Base-by-base conservation (phyloP, 2,329 filamentous ascomycete genomes). In the Botrytis paeoniae region DNA sequence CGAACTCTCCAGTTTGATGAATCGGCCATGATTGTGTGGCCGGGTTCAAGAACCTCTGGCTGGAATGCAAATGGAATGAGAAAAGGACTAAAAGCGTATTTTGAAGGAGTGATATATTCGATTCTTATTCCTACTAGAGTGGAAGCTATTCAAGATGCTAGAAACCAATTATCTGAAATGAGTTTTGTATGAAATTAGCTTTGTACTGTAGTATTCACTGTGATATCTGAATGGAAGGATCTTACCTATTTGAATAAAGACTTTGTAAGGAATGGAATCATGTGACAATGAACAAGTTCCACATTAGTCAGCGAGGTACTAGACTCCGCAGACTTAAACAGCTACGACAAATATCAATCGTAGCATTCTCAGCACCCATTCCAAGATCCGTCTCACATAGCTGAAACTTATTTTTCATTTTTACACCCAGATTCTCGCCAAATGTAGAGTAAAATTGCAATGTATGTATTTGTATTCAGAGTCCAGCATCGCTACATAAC, bases 1-100 rank as follows among this genome's bases (percentile, higher is more conserved):
- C 69, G 59, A n/a, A 51, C 32, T 32, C 59, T 62, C 69, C 69
- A 64, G 22, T 70, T 70, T 14, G 32, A 62, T 41, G 43, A 70
- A 39, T 64, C 60, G 9, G 69, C 14, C 59, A 70, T 70, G 41
- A 22, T 57, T 25, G 18, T 41, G 6, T 29, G 3, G 51, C 25
- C 12, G 51, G n/a, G 12, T 29, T 12, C 0, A 29, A 29, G 51
- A 54, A 29, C 12, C 14, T 54, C 12, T 54, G 51, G 16, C 51
- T 54, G 51, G 25, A 29, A 16, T 29, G 51, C 5, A 54, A 54
- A 7, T 0, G 48, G 45, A 48, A 48, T 10, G 20, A 9, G 22
- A 48, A 25, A 48, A 41, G 18, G 16, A 0, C 3, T 41, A 41
- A 43, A 43, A 43, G 41, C 41, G 41, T 18, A 18, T 43, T 43